Base-by-base conservation (phyloP, 768 basidiomycete species). In the Podaxis carcinomalis region DNA sequence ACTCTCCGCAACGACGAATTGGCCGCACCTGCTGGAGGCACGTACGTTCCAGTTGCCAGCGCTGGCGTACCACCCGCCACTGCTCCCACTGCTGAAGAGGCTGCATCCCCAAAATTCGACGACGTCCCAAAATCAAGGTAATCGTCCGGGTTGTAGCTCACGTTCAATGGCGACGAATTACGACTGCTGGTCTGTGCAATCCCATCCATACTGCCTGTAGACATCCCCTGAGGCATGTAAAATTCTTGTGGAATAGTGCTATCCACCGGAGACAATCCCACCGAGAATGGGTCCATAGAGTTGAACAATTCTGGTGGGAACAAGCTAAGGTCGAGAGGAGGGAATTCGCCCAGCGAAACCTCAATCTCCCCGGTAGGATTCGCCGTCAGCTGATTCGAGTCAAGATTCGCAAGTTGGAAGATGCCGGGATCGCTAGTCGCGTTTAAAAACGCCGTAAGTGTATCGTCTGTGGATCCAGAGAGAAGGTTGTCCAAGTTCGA, bases 1-100 rank as follows among this genome's bases (percentile, higher is more conserved):
- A 83, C 85, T 3, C 86, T 82, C 44, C 86, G 79, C 25, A 73
- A 78, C 7, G 79, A 77, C 1, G 79, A 77, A 59, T 80, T 66
- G 3, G 72, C 68, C 21, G 86, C 85, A 52, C 84, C 86, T 11
- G 83, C 62, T 13, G 86, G 85, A 4, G 86, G 86, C 0, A 75
- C 69, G 63, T 87, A 87, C 1, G 5, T 23, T 25, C 36, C 75
- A 5, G 59, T 62, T 19, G 63, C 46, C 6, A 63, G 58, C 5
- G 62, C 66, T 39, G 62, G 44, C 50, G 68, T 68, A 5, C 5
- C 23, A 4, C 47, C 14, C 32, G 36, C 19, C 10, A 23, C 47
- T 5, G 46, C 6, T 19, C 37, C 35, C 9, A 57, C 36, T 6
- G 51, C 47, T 13, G 32, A 32, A 32, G 56, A 37, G 58, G 40